phyloP scores from a whole-genome alignment of 805 yeast species.

The Cyberlindnera xishuangbannaensis region DNA sequence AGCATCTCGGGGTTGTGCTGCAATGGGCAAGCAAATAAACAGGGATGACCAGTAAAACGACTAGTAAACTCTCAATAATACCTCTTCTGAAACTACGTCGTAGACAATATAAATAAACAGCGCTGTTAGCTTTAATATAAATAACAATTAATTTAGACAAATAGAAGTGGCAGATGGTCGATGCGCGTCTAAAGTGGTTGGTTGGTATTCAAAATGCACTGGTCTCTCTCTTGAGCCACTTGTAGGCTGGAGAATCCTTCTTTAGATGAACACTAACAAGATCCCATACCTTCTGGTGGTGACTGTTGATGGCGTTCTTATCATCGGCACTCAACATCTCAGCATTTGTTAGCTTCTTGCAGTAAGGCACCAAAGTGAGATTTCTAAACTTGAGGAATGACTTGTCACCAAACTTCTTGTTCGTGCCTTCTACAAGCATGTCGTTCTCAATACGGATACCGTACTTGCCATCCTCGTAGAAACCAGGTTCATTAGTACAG shows the following conservation, averaged over 20 bases:
- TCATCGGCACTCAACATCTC: constrained; percentile 55
- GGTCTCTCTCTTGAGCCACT: constrained; percentile 67
- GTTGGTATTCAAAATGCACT: no score
- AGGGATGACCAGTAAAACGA: no score
- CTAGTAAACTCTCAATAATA: no score
- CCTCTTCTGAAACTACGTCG: no score
- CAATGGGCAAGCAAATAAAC: no score
- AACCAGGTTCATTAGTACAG: constrained; percentile 92
- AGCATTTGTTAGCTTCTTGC: constrained; percentile 64
- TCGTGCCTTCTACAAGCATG: constrained; percentile 45
- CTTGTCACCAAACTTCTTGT: constrained; percentile 46
- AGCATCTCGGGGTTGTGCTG: no score
- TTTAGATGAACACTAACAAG: constrained; percentile 45
- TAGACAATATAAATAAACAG: no score
- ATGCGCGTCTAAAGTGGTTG: no score
- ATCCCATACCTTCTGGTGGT: constrained; percentile 54
- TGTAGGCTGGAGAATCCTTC: constrained; percentile 52
- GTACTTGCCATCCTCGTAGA: constrained; percentile 79
- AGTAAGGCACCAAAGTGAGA: constrained; percentile 80
- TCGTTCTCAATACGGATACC: constrained; percentile 91
- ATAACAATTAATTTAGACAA: not conserved
- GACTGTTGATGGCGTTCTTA: constrained; percentile 59
- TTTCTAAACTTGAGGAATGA: constrained; percentile 71
- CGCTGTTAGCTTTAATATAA: no score
- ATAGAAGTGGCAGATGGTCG: no score